phyloP scores from a whole-genome alignment of 2,329 filamentous ascomycete species.

The Penicillium sp. region DNA sequence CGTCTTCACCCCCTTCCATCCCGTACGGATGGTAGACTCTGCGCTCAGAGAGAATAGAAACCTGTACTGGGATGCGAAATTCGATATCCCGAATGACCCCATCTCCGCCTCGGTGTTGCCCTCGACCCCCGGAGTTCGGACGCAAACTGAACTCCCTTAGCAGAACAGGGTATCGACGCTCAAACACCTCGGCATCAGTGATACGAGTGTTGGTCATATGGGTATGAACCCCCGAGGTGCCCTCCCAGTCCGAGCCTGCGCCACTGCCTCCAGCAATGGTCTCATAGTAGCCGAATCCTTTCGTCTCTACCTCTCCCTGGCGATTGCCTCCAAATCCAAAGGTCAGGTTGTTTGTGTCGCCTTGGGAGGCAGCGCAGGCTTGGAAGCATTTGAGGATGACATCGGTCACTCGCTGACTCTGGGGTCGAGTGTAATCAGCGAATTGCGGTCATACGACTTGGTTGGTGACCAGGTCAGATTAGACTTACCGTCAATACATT shows the following conservation, averaged over 20 bases:
- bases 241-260: conserved; percentile 73
- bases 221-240: conserved; percentile 75
- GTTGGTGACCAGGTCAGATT: background rate
- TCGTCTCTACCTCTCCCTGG: conserved; percentile 17
- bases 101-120: conserved; percentile 72
- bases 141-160: conserved; percentile 71
- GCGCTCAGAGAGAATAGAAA: conserved; percentile 74
- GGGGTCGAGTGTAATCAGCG: background rate
- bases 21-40: conserved; percentile 77
- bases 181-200: conserved; percentile 79
- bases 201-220: conserved; percentile 89
- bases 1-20: conserved; percentile 77
- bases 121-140: conserved; percentile 64
- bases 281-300: conserved; percentile 76
- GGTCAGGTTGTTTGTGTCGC: conserved; percentile 71
- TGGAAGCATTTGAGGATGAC: conserved; percentile 77
- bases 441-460: background rate
- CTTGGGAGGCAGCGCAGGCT: conserved; percentile 75
- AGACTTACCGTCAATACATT: conserved; percentile 75
- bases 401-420: conserved; percentile 51
- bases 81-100: conserved; percentile 81
- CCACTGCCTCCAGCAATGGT: conserved; percentile 80
- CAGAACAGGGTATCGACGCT: conserved; percentile 75
- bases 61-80: conserved; percentile 76
- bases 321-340: conserved; percentile 30